Evolutionary conservation across 2,329 filamentous ascomycete species (phyloP).

Genomic region (Beauveria asiatica): DNA sequence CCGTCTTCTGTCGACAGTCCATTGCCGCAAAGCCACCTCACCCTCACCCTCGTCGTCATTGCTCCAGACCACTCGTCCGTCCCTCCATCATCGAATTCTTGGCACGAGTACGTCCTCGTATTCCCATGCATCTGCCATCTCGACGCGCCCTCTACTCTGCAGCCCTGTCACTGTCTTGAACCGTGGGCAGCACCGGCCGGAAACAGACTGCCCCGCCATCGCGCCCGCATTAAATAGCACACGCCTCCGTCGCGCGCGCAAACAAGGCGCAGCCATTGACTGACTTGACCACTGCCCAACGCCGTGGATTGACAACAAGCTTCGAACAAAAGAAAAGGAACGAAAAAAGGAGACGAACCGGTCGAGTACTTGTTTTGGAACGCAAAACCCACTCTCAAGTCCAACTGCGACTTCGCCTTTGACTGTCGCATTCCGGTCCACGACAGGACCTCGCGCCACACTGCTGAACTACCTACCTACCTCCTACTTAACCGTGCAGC

Average conservation of each 20-base stretch:
- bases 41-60: background rate
- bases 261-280: background rate
- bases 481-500: background rate
- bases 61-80: background rate
- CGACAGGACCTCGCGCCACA: background rate
- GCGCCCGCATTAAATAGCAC: background rate
- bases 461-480: background rate
- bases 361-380: background rate
- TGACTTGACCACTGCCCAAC: background rate
- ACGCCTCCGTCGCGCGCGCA: background rate
- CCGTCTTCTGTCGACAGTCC: background rate
- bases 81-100: background rate
- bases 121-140: constrained; percentile 3
- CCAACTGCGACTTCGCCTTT: background rate
- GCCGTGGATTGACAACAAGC: background rate
- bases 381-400: background rate
- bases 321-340: background rate
- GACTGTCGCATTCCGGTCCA: constrained; percentile 1
- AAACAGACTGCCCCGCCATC: background rate
- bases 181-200: background rate
- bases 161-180: constrained; percentile 3
- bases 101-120: background rate
- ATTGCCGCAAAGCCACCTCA: background rate
- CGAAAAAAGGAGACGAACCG: background rate
- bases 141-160: constrained; percentile 4